Evolutionary conservation across 1,139 yeast genomes (phyloP), one percentile per base, ranked within the genome.

Genomic region (Petasospora fabianii): DNA sequence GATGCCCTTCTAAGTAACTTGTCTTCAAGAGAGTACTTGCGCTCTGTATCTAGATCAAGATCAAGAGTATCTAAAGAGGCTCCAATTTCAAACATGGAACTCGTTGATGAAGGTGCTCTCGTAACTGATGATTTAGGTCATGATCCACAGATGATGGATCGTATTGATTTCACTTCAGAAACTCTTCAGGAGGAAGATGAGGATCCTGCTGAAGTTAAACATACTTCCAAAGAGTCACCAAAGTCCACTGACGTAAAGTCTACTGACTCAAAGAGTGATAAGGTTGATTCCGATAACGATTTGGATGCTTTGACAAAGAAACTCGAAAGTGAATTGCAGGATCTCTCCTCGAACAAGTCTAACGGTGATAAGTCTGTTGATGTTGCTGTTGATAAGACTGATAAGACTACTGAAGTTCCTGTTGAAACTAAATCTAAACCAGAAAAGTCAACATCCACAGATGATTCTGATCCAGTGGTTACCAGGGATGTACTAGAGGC

Each of bases 11-110:
- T 42, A 6, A 33, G 41, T 12, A 19, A 26, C 6, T 30, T 45
- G 34, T 30, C 49, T 2, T 52, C 56, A 0, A 47, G 35, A 26
- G 58, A 54, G 6, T 79, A 77, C 51, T 64, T 79, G 47, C 68
- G 84, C 47, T 70, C 80, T 1, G 77, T 79, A 35, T 78, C 84
- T 1, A 68, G 84, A 57, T 77, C 84, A 2, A 67, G 83, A 52
- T 75, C 82, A 11, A 69, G 83, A 58, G 53, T 53, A 5, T 34
- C 39, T 8, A 53, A 53, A 28, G 65, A 60, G 33, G 44, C 48
- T 11, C 52, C 51, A 13, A 51, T 57, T 8, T 46, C 57, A 24
- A 42, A 42, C 4, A 34, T 49, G 6, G 65, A 60, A 22, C 50
- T 65, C 33, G 56, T 54, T 30, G 56, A 62, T 32, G 64, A 58